phyloP scores from a whole-genome alignment of 2,329 filamentous ascomycete species.

The Fonsecaea erecta region DNA sequence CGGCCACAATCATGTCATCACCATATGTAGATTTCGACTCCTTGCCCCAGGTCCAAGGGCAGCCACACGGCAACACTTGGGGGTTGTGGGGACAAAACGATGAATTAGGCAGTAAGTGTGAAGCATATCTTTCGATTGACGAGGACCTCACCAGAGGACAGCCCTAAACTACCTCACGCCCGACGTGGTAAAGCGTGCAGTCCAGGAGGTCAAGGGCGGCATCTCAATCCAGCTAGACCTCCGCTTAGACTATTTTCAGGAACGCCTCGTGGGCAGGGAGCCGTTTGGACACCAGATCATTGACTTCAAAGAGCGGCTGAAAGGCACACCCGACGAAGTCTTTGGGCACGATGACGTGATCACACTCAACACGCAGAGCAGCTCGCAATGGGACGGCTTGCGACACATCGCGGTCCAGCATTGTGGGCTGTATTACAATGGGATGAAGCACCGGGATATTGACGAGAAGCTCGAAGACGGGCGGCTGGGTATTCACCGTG shows the following conservation, averaged over 20 bases:
- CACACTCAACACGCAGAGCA: constrained; percentile 24
- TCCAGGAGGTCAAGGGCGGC: constrained; percentile 50
- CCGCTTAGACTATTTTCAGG: constrained; percentile 43
- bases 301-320: constrained; percentile 18
- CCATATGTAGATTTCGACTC: constrained; percentile 12
- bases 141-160: neutral
- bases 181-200: constrained; percentile 46
- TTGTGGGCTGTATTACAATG: constrained; percentile 7
- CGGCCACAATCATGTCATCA: no score
- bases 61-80: constrained; percentile 61
- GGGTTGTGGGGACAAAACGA: constrained; percentile 57
- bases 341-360: constrained; percentile 24
- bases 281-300: constrained; percentile 36
- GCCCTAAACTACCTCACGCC: constrained; percentile 59
- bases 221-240: constrained; percentile 35
- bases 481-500: constrained; percentile 14
- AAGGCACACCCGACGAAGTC: neutral
- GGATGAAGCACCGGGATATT: constrained; percentile 18
- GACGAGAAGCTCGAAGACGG: neutral
- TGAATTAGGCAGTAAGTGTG: constrained; percentile 51
- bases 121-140: no score
- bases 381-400: constrained; percentile 29
- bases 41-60: neutral
- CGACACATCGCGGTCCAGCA: constrained; percentile 21
- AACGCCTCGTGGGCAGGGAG: constrained; percentile 42